Percentiles rank a stretch among this genome's conserved stretches.
Conservation (phyloP, 805 yeast species). For the Wickerhamiella azyma region DNA sequence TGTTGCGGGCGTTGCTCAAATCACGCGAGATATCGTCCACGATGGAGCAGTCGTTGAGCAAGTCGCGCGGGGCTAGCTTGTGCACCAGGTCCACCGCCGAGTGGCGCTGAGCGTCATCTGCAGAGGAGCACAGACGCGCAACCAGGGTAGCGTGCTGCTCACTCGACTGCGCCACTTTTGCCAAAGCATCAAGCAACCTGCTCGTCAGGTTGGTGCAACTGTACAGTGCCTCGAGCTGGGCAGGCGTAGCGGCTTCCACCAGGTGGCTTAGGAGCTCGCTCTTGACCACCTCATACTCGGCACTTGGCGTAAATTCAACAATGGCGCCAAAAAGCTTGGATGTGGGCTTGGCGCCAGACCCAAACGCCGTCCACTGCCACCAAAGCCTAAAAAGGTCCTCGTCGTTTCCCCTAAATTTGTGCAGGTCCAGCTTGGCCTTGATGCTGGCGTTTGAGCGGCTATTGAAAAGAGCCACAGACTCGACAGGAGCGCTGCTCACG, state of each 20-base stretch:
- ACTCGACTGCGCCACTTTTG: neutral
- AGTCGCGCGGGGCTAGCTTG: conserved; percentile 2
- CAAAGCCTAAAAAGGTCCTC: conserved; percentile 8
- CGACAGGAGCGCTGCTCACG: neutral
- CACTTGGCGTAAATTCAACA: neutral
- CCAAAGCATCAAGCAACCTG: neutral
- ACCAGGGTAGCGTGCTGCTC: neutral
- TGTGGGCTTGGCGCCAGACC: neutral
- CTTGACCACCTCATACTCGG: neutral
- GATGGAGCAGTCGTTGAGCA: conserved; percentile 36
- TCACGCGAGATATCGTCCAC: conserved; percentile 64
- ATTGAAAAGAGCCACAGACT: neutral
- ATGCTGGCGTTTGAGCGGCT: neutral
- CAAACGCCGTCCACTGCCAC: conserved; percentile 8
- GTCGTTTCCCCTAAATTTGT: neutral
- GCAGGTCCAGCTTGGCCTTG: neutral
- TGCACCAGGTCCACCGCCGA: conserved; percentile 12
- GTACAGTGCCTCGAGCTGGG: neutral
- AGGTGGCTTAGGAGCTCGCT: neutral
- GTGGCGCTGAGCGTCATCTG: conserved; percentile 7
- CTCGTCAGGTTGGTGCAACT: neutral
- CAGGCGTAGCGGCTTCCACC: neutral
- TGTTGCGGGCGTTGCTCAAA: conserved; percentile 59
- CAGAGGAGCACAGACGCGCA: neutral
- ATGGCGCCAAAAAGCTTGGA: neutral